Evolutionary conservation across 331 rosid genomes (phyloP).

Genomic region (Ulmus americana): DNA sequence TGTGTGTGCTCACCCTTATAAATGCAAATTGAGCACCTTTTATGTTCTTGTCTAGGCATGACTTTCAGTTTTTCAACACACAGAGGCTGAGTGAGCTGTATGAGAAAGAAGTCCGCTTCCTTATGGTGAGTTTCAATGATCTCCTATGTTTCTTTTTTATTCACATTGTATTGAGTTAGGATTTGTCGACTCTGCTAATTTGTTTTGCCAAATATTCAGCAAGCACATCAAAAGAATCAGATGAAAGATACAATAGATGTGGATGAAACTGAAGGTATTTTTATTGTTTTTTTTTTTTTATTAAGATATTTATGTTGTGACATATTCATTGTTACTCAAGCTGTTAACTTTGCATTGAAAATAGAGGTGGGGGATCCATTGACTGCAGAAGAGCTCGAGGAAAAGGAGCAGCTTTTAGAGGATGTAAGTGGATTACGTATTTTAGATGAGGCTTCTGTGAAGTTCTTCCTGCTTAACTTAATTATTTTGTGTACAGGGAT

Average conservation of each 20-base stretch:
- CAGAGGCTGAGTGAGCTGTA: slow-evolving; percentile 89
- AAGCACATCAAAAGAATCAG: slow-evolving; percentile 97
- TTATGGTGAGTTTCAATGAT: slow-evolving; percentile 59
- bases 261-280: slow-evolving; percentile 84
- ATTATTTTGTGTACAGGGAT: slow-evolving; percentile 55
- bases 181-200: not conserved
- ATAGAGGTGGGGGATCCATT: slow-evolving; percentile 87
- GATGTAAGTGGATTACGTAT: slow-evolving; percentile 39
- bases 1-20: slow-evolving; percentile 5
- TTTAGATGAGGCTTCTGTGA: slow-evolving; percentile 12
- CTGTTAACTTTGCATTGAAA: slow-evolving; percentile 23
- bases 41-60: slow-evolving; percentile 53
- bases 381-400: slow-evolving; percentile 93
- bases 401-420: slow-evolving; percentile 81
- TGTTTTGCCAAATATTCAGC: slow-evolving; percentile 44
- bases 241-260: slow-evolving; percentile 86
- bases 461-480: slow-evolving; percentile 19
- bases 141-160: not conserved
- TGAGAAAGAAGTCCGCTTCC: slow-evolving; percentile 95
- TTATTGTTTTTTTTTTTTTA: slow-evolving; percentile 11
- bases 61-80: slow-evolving; percentile 91
- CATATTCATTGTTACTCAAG: slow-evolving; percentile 1
- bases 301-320: not conserved
- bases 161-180: not conserved
- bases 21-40: not conserved